phyloP scores from a whole-genome alignment of 345 rosid genomes.

The Stellera chamaejasme region DNA sequence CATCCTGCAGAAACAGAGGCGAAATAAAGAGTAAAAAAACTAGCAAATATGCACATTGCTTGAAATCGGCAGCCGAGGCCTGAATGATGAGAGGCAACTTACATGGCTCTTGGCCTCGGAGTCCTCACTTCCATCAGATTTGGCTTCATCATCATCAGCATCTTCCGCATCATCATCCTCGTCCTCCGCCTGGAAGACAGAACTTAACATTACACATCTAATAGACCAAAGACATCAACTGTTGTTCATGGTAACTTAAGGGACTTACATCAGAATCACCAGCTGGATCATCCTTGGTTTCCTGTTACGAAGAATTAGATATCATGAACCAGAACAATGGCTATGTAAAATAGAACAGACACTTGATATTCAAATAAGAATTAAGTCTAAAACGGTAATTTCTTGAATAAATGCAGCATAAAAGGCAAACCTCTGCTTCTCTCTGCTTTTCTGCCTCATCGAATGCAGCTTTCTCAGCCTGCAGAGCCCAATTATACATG shows the following conservation, averaged over 20 bases:
- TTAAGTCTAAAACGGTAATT: too few species aligned
- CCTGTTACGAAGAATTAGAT: constrained; percentile 29
- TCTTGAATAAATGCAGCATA: background rate
- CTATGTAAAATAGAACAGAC: background rate
- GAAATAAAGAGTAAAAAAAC: background rate
- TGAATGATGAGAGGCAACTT: constrained; percentile 10
- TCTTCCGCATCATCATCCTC: constrained; percentile 37
- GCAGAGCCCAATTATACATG: constrained; percentile 14
- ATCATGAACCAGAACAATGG: constrained; percentile 3
- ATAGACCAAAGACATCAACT: background rate
- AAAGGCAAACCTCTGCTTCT: constrained; percentile 62
- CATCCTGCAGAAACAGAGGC: constrained; percentile 52
- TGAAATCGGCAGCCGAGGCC: background rate
- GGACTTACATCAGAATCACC: constrained; percentile 68
- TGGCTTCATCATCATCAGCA: constrained; percentile 36
- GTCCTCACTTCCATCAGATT: constrained; percentile 31
- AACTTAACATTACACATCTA: constrained; percentile 10
- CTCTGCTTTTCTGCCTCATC: constrained; percentile 84
- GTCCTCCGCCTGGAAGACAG: constrained; percentile 50
- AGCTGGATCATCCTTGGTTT: constrained; percentile 47
- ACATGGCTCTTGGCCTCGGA: constrained; percentile 30
- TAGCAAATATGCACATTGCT: background rate
- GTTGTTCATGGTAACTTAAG: background rate
- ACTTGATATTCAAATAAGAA: background rate
- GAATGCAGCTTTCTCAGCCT: constrained; percentile 97